Conservation (phyloP, 192 early-diverging fungal species). For the Umbelopsis vinacea region DNA sequence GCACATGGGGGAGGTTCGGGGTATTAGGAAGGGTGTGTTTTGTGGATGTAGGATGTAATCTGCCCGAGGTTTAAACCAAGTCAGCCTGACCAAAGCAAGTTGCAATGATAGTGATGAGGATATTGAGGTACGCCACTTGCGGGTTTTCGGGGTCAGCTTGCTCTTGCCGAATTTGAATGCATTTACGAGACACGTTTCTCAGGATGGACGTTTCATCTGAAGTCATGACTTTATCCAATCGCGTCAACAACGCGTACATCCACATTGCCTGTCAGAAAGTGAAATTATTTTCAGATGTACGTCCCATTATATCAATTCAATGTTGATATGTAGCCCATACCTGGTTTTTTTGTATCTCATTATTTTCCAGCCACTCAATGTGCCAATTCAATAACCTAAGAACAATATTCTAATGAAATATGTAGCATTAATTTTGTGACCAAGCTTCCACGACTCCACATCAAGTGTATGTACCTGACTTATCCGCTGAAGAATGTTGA, state of each 20-base stretch:
- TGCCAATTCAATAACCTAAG: neutral
- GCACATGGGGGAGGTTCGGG: neutral
- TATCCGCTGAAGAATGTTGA: constrained; percentile 14
- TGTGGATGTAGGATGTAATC: neutral
- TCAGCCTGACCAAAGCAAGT: constrained; percentile 45
- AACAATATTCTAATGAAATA: neutral
- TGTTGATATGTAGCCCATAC: neutral
- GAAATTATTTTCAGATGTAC: neutral
- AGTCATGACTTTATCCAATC: constrained; percentile 47
- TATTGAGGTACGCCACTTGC: constrained; percentile 42
- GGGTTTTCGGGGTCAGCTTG: constrained; percentile 34
- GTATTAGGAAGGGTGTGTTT: neutral
- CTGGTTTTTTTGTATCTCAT: neutral
- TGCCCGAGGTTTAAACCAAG: constrained; percentile 12
- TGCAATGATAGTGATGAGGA: constrained; percentile 51
- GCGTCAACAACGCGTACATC: constrained; percentile 46
- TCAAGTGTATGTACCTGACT: neutral
- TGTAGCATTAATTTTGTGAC: neutral
- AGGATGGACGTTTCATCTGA: constrained; percentile 46
- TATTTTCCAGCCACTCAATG: constrained; percentile 1
- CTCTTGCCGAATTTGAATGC: constrained; percentile 38
- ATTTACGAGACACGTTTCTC: constrained; percentile 47
- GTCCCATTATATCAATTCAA: too few relatives aligned
- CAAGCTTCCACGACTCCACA: neutral
- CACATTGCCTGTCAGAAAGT: constrained; percentile 36